Evolutionary conservation across 2,329 filamentous ascomycete genomes (phyloP).

Genomic region (Coniochaeta ligniaria): DNA sequence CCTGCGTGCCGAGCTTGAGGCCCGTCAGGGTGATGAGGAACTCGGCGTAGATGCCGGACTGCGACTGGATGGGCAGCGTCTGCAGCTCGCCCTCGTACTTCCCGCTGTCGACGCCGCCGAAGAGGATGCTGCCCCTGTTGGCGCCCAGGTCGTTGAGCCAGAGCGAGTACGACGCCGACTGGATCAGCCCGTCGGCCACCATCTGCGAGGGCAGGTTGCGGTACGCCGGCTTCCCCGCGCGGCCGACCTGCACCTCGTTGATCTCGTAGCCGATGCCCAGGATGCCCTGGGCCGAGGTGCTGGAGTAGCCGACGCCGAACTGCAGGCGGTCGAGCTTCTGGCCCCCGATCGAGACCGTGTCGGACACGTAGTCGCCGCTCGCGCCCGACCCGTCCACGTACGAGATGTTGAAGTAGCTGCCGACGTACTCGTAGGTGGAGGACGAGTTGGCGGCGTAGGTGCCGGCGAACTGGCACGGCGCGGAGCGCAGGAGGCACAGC

Average conservation of each 20-base stretch:
- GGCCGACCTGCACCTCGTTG: slow-evolving; percentile 69
- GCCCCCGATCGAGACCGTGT: slow-evolving; percentile 57
- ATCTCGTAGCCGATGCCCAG: slow-evolving; percentile 75
- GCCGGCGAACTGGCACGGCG: slow-evolving; percentile 54
- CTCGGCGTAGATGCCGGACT: slow-evolving; percentile 45
- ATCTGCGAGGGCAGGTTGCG: slow-evolving; percentile 63
- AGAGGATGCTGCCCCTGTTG: slow-evolving; percentile 60
- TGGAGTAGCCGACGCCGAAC: slow-evolving; percentile 66
- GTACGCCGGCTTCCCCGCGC: slow-evolving; percentile 48
- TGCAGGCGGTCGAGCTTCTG: slow-evolving; percentile 50
- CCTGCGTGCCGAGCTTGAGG: slow-evolving; percentile 35
- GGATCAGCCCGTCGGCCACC: slow-evolving; percentile 51
- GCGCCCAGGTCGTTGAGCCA: slow-evolving; percentile 68
- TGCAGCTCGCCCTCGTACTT: slow-evolving; percentile 56
- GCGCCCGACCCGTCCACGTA: slow-evolving; percentile 80
- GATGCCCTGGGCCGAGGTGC: slow-evolving; percentile 60
- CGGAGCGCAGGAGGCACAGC: slow-evolving; percentile 43
- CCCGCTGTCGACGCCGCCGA: slow-evolving; percentile 65
- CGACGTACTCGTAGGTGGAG: slow-evolving; percentile 68
- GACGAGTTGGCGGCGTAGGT: slow-evolving; percentile 65
- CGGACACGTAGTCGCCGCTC: slow-evolving; percentile 71
- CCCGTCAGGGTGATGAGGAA: slow-evolving; percentile 64
- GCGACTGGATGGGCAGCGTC: slow-evolving; percentile 59
- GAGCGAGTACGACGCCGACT: slow-evolving; percentile 63
- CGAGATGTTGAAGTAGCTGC: slow-evolving; percentile 75